Conservation (phyloP, 352 stramenopile species). For the Blastocystis sp. region DNA sequence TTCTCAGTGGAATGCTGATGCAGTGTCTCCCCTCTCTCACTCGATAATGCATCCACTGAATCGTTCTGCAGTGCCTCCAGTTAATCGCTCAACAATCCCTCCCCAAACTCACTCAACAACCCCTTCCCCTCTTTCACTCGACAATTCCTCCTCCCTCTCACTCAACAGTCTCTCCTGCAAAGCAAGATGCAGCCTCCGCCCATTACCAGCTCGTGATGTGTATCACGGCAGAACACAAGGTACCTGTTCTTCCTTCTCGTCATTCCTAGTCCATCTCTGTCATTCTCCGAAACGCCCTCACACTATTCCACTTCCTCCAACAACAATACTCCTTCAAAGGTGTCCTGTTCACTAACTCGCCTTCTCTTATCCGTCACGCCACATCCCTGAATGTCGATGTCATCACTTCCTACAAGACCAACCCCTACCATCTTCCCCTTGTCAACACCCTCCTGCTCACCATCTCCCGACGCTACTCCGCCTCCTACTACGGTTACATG, state of each 20-base stretch:
- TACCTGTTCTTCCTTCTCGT: neutral
- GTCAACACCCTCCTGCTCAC: neutral
- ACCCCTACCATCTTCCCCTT: neutral
- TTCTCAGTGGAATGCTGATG: no score
- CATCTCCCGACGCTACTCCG: neutral
- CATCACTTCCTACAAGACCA: neutral
- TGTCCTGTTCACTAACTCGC: neutral
- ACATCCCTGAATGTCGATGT: neutral
- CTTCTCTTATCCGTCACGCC: neutral
- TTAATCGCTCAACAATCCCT: no score
- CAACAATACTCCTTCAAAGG: neutral
- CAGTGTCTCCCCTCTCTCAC: no score
- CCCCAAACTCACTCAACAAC: no score
- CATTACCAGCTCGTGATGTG: neutral
- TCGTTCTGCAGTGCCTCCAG: no score
- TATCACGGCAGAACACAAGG: neutral
- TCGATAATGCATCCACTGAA: no score
- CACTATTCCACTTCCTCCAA: neutral
- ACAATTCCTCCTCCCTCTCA: no score
- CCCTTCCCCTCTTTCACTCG: no score
- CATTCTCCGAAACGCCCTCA: neutral
- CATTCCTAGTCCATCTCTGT: neutral
- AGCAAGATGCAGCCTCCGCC: neutral
- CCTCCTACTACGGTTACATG: slow-evolving; percentile 15
- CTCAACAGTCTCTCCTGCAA: neutral